These are phyloP conservation scores for Paracorniculantispora psalliotae DNA, from an alignment of 2,329 filamentous ascomycete genomes.

Conservation along the genomic window DNA sequence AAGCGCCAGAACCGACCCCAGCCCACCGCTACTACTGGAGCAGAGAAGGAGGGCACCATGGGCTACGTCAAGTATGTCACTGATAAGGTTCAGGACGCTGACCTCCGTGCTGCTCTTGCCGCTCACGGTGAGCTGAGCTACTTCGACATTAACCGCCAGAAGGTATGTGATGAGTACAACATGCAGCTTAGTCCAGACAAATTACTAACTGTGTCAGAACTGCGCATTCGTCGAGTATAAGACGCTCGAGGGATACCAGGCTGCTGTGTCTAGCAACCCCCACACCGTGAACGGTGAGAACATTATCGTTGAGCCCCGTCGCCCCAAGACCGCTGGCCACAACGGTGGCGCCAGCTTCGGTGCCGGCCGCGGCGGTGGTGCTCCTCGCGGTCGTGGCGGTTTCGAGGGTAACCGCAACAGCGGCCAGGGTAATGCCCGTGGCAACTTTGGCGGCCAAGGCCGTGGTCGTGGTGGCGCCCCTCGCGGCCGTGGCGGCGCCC, in stretches of 20 bases:
- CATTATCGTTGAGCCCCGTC: constrained; percentile 84
- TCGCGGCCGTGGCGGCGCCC: constrained; percentile 58
- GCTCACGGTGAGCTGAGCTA: constrained; percentile 67
- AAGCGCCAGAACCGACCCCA: constrained; percentile 78
- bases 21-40: constrained; percentile 52
- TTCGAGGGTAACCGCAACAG: constrained; percentile 63
- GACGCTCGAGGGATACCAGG: constrained; percentile 72
- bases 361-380: constrained; percentile 54
- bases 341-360: constrained; percentile 61
- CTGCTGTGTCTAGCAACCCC: constrained; percentile 78
- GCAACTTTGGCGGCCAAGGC: constrained; percentile 62
- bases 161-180: constrained; percentile 53
- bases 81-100: constrained; percentile 73
- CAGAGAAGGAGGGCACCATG: constrained; percentile 70
- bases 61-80: constrained; percentile 96
- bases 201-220: constrained; percentile 55
- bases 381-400: constrained; percentile 63
- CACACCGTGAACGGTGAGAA: constrained; percentile 78
- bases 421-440: constrained; percentile 61
- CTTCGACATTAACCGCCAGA: constrained; percentile 75
- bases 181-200: not conserved
- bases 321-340: constrained; percentile 66
- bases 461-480: constrained; percentile 63
- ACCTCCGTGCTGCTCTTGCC: constrained; percentile 65
- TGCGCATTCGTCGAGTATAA: constrained; percentile 96